Evolutionary conservation across 352 stramenopile species (phyloP).

Genomic region (Phytophthora pisi): DNA sequence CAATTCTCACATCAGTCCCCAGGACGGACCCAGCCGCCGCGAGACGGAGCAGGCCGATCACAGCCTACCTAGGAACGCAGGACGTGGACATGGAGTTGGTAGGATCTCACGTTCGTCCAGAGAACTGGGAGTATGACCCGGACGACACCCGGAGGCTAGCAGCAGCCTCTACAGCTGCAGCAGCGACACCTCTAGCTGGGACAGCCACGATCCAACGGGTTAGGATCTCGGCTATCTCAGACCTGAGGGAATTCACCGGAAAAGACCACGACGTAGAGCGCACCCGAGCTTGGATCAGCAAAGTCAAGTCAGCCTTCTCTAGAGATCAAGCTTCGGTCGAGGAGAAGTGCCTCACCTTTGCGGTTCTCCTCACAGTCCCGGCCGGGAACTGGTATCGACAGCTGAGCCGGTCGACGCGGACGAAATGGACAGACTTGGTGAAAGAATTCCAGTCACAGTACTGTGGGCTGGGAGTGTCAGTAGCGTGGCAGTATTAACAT

Average conservation of each 20-base stretch:
- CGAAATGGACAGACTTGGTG: not conserved
- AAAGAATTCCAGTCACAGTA: slow-evolving; percentile 8
- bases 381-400: slow-evolving; percentile 10
- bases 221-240: slow-evolving; percentile 3
- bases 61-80: no score
- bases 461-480: not conserved
- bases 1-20: not conserved
- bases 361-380: not conserved
- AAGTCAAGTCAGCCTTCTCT: not conserved
- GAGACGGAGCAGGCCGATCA: no score
- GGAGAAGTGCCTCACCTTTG: no score
- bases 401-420: not conserved
- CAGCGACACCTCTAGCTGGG: not conserved
- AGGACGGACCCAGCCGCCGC: no score
- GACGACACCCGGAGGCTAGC: no score
- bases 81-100: no score
- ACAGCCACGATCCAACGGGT: not conserved
- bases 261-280: slow-evolving; percentile 5
- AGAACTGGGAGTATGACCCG: no score
- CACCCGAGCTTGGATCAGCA: slow-evolving; percentile 1
- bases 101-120: no score
- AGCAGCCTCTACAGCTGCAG: no score
- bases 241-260: slow-evolving; percentile 9
- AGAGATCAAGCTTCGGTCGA: no score
- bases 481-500: slow-evolving; percentile 15